Percentiles rank a stretch among this genome's conserved stretches.
Conservation (phyloP, 768 basidiomycete genomes). For the Asterophora parasitica region DNA sequence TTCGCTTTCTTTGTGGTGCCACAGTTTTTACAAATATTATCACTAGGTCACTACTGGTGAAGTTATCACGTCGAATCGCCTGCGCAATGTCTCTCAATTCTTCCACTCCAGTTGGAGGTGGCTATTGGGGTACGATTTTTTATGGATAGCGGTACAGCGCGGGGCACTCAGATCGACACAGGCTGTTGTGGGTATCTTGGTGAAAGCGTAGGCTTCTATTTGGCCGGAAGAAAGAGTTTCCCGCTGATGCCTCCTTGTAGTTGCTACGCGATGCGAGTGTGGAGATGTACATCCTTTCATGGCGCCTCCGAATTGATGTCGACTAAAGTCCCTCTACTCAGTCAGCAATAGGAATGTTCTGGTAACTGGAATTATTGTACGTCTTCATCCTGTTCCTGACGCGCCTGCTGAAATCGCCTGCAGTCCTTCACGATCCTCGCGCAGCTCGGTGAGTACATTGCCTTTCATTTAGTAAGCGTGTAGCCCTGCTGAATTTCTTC, state of each 20-base stretch:
- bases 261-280: slow-evolving; percentile 55
- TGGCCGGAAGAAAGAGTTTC: not conserved
- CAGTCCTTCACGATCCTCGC: not conserved
- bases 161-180: slow-evolving; percentile 12
- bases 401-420: no score
- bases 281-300: slow-evolving; percentile 42
- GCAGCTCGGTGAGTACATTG: not conserved
- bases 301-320: not conserved
- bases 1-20: no score
- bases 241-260: slow-evolving; percentile 22
- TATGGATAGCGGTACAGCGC: no score
- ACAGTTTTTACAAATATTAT: not conserved
- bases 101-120: not conserved
- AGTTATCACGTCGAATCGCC: no score
- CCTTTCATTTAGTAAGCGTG: not conserved
- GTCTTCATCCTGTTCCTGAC: slow-evolving; percentile 11
- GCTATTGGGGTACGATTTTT: not conserved
- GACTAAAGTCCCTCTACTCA: slow-evolving; percentile 18
- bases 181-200: slow-evolving; percentile 47
- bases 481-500: no score
- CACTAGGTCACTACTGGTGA: not conserved
- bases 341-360: slow-evolving; percentile 51
- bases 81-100: not conserved
- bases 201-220: slow-evolving; percentile 42
- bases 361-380: slow-evolving; percentile 43